Conservation (phyloP, 371 early-diverging fungal species). For the Saksenaea oblongispora region DNA sequence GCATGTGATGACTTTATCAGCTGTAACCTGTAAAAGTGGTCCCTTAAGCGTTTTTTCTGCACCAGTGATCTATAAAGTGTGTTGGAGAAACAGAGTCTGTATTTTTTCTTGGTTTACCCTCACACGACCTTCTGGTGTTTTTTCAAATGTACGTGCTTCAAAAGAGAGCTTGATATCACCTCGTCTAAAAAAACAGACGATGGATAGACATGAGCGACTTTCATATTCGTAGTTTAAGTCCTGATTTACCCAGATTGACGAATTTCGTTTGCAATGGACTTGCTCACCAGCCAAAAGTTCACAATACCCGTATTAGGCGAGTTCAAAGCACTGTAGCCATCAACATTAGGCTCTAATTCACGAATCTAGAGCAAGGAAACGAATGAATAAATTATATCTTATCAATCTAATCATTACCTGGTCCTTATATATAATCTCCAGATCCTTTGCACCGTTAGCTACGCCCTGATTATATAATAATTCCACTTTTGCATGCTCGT, state of each 20-base stretch:
- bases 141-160: conserved; percentile 37
- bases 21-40: conserved; percentile 35
- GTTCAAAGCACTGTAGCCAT: conserved; percentile 44
- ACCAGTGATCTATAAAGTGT: conserved; percentile 28
- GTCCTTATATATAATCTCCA: conserved; percentile 39
- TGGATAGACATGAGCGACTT: too few species aligned
- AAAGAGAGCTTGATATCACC: conserved; percentile 49
- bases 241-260: conserved; percentile 43
- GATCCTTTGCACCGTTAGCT: conserved; percentile 46
- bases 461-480: conserved; percentile 41
- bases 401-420: conserved; percentile 18
- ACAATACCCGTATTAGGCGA: conserved; percentile 53
- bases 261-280: conserved; percentile 43
- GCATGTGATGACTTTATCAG: conserved; percentile 48
- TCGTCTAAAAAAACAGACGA: conserved; percentile 37
- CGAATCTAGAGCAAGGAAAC: conserved; percentile 23
- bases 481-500: conserved; percentile 45
- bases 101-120: conserved; percentile 4
- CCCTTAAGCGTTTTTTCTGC: conserved; percentile 39
- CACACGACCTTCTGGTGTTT: conserved; percentile 30
- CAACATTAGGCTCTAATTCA: conserved; percentile 46
- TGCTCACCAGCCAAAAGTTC: conserved; percentile 42
- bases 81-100: background rate
- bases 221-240: too few species aligned
- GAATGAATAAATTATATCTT: background rate